Evolutionary conservation across 768 basidiomycete species (phyloP).

Genomic region (Epithele typhae): DNA sequence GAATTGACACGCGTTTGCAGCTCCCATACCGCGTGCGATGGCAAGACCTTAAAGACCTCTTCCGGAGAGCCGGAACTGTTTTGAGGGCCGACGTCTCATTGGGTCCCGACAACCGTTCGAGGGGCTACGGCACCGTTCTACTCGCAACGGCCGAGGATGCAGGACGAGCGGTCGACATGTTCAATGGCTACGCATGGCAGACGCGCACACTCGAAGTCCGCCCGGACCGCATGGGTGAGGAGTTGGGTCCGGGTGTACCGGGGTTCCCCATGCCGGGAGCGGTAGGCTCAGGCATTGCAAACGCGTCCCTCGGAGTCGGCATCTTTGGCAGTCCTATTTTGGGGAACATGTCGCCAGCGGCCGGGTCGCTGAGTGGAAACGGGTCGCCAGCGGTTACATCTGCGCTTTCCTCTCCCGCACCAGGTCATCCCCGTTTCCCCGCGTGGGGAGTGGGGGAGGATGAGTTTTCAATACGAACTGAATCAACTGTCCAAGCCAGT

Average conservation of each 20-base stretch:
- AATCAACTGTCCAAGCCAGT: slow-evolving; percentile 20
- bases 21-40: slow-evolving; percentile 96
- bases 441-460: slow-evolving; percentile 3
- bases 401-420: slow-evolving; percentile 12
- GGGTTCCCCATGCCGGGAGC: neutral
- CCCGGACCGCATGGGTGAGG: slow-evolving; percentile 65
- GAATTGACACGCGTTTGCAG: slow-evolving; percentile 33
- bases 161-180: slow-evolving; percentile 89
- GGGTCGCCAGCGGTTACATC: slow-evolving; percentile 7
- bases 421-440: slow-evolving; percentile 6
- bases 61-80: slow-evolving; percentile 82
- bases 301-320: slow-evolving; percentile 15
- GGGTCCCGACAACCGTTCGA: slow-evolving; percentile 83
- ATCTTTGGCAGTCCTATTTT: slow-evolving; percentile 8
- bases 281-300: slow-evolving; percentile 7
- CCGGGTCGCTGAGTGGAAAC: slow-evolving; percentile 2
- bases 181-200: slow-evolving; percentile 96
- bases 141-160: slow-evolving; percentile 95
- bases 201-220: slow-evolving; percentile 88
- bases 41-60: slow-evolving; percentile 99
- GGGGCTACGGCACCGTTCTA: slow-evolving; percentile 93
- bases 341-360: slow-evolving; percentile 2
- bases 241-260: slow-evolving; percentile 21
- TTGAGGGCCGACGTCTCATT: slow-evolving; percentile 49
- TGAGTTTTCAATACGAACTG: slow-evolving; percentile 4